phyloP scores from a whole-genome alignment of 768 basidiomycete genomes.

The Rhodocollybia butyracea region DNA sequence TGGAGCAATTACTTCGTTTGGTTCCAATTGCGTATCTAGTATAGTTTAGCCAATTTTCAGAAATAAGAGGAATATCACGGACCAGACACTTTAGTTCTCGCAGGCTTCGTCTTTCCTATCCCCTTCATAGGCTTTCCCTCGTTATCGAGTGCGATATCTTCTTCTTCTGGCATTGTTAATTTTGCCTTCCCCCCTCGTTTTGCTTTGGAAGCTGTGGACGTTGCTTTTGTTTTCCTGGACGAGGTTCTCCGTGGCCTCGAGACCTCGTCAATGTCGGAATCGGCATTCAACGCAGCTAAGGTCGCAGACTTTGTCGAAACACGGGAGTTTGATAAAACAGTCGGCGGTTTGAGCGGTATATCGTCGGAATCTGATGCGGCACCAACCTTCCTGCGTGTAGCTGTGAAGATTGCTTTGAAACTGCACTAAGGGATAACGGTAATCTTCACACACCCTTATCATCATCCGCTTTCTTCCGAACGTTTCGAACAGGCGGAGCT shows the following conservation, averaged over 20 bases:
- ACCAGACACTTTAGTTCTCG: neutral
- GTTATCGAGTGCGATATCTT: neutral
- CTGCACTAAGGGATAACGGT: no score
- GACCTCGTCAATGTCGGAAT: neutral
- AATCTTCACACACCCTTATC: neutral
- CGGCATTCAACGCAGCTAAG: neutral
- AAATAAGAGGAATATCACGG: neutral
- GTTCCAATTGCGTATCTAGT: neutral
- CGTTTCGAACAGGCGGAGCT: neutral
- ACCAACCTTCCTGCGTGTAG: no score
- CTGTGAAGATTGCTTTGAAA: no score
- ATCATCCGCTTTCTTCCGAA: neutral
- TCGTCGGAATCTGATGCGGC: no score
- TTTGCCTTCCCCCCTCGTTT: neutral
- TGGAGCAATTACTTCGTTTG: neutral
- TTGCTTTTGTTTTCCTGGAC: neutral
- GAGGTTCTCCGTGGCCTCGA: neutral
- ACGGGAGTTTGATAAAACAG: neutral
- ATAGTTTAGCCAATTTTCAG: no score
- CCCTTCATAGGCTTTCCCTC: neutral
- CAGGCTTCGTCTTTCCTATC: neutral
- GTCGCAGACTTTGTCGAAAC: neutral
- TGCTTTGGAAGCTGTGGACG: neutral
- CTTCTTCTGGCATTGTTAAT: neutral
- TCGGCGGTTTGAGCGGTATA: no score